Evolutionary conservation across 176 grass and related monocot genomes (phyloP), one percentile per base, ranked within the genome.

Genomic region (Echinochloa phyllopogon): DNA sequence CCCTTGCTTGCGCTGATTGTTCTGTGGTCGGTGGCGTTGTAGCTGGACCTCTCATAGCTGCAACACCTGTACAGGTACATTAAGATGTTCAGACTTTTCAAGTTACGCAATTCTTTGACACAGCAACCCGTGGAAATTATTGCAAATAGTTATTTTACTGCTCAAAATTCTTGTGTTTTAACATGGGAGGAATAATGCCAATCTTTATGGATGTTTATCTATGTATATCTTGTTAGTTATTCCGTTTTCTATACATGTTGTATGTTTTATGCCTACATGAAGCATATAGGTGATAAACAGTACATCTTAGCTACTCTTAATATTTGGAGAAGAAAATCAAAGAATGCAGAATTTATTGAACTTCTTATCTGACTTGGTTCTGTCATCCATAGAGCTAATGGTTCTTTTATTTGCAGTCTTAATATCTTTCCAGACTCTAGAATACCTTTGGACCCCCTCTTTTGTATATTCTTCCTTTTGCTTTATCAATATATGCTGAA

Each of bases 1-100:
- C 80, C 75, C 84, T 90, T 83, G 75, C 89, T 80, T 87, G 80
- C 39, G 41, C 44, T 36, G 43, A 90, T 69, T 67, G 67, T 67
- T 79, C 76, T 75, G 75, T 90, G 36, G 16, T 90, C 10, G 85
- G 75, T 79, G 89, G 89, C 5, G 0, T 69, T 79, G 67, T 87
- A 50, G 68, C 51, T 79, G 84, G 89, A 44, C 89, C 89, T 59
- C 89, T 90, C 13, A 24, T 74, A 67, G 84, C 89, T 61, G 84
- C 43, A 74, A 61, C 68, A 61, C 43, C 80, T 14, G 67, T 79
- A 41, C 74, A 90, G 89, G 89, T 87, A 79, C 21, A 43, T 90
- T 72, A 16, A 41, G 7, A 61, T 81, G 50, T 52, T 81, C 14
- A 38, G 16, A 69, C 24, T 61, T 27, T 20, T 5, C 1, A 40